Base-by-base conservation (phyloP, 768 basidiomycete genomes). In the Leccinum variicolor region DNA sequence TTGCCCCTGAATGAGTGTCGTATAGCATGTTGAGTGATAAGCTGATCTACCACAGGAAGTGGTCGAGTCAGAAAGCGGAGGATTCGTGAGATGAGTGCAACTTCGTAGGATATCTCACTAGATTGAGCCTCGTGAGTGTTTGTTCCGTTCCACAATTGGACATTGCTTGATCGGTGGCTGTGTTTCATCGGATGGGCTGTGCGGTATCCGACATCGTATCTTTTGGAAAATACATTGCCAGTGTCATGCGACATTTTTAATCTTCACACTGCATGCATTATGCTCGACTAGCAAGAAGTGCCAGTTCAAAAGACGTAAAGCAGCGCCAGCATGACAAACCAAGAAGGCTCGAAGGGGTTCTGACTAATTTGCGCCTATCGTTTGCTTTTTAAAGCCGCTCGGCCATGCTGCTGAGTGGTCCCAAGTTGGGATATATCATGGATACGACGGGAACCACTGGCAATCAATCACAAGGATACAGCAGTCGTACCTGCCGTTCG, bases 11-110 rank as follows among this genome's bases (percentile, higher is more conserved):
- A 26, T 72, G 71, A 50, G 64, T 60, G 46, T 72, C 71, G 43
- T 61, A 72, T 13, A 72, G 43, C 71, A 72, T 72, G 55, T 10
- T 52, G 56, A 60, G 26, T 53, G 63, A 63, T 73, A 73, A 63
- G 63, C 61, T 34, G 63, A 57, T 62, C 57, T 52, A 39, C 31
- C 50, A 64, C 43, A 61, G 62, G 52, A 63, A 41, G 53, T 67
- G 55, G 50, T 61, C 48, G 62, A 70, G 65, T 56, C 59, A 60
- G 45, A 52, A 36, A 48, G 34, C 19, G 47, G 57, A 50, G 51
- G 52, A 63, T 61, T n/a, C n/a, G n/a, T n/a, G n/a, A n/a, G n/a
- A n/a, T n/a, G n/a, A n/a, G n/a, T n/a, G n/a, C n/a, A n/a, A 54
- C 62, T 53, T 62, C 64, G 59, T 19, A 60, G 50, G 52, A 57